phyloP scores from a whole-genome alignment of 805 yeast genomes.

The Yamadazyma takamatsuzukensis region DNA sequence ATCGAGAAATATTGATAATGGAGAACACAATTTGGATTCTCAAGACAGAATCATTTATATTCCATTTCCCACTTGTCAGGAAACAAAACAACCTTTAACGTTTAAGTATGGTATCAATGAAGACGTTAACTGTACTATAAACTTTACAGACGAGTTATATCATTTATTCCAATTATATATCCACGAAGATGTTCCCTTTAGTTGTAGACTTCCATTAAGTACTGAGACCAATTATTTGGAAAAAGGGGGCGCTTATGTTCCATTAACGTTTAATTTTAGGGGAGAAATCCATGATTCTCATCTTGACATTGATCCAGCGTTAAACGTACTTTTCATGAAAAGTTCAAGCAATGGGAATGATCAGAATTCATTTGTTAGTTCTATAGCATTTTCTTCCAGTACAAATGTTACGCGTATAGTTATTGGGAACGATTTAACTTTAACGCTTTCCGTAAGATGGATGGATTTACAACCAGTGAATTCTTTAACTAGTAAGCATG shows the following conservation, averaged over 20 bases:
- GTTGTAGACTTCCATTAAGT: slow-evolving; percentile 59
- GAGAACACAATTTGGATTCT: slow-evolving; percentile 72
- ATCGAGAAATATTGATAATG: slow-evolving; percentile 64
- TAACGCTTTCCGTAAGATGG: slow-evolving; percentile 63
- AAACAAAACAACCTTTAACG: slow-evolving; percentile 58
- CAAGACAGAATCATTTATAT: slow-evolving; percentile 54
- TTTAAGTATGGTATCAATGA: slow-evolving; percentile 51
- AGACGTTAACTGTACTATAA: slow-evolving; percentile 57
- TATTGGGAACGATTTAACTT: slow-evolving; percentile 60
- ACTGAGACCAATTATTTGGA: slow-evolving; percentile 40
- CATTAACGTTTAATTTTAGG: slow-evolving; percentile 59
- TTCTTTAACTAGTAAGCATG: slow-evolving; percentile 6
- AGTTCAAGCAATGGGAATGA: slow-evolving; percentile 26
- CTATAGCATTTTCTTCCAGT: slow-evolving; percentile 59
- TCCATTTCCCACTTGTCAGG: slow-evolving; percentile 60
- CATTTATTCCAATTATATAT: slow-evolving; percentile 73
- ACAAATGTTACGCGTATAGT: slow-evolving; percentile 57
- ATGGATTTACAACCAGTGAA: slow-evolving; percentile 15
- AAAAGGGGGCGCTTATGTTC: slow-evolving; percentile 47
- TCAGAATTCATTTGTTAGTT: slow-evolving; percentile 44
- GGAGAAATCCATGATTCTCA: slow-evolving; percentile 68
- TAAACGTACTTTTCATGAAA: slow-evolving; percentile 50
- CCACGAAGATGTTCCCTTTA: slow-evolving; percentile 74
- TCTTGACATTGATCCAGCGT: slow-evolving; percentile 56
- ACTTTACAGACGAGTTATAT: slow-evolving; percentile 59